These are phyloP conservation scores for Pulveroboletus sp. DNA, from an alignment of 768 basidiomycete species.

Conservation along the genomic window DNA sequence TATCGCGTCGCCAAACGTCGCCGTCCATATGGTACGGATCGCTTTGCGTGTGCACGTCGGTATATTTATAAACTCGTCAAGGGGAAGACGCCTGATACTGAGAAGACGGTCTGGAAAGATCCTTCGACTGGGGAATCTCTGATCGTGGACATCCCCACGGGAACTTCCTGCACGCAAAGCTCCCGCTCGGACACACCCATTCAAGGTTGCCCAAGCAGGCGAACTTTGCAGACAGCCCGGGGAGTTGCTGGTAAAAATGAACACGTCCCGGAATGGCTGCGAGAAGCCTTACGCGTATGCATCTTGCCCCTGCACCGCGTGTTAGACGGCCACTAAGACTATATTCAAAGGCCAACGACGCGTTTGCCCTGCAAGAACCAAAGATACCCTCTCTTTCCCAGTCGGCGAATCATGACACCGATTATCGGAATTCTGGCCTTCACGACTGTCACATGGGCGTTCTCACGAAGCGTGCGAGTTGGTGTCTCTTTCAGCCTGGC, in stretches of 20 bases:
- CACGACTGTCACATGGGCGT: conserved; percentile 13
- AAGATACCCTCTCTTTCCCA: conserved; percentile 40
- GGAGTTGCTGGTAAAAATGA: conserved; percentile 7
- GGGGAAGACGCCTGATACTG: conserved; percentile 27
- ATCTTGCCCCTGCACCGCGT: conserved; percentile 11
- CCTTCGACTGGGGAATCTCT: conserved; percentile 57
- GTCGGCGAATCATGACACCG: conserved; percentile 9
- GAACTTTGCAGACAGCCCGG: conserved; percentile 11
- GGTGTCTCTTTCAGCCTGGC: conserved; percentile 9
- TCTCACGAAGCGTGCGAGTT: conserved; percentile 5
- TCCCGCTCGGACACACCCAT: conserved; percentile 12
- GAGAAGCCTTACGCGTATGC: conserved; percentile 54
- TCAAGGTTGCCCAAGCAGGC: conserved; percentile 9
- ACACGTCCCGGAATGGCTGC: conserved; percentile 61
- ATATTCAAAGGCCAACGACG: conserved; percentile 47
- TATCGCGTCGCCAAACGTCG: conserved; percentile 5
- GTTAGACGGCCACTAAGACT: conserved; percentile 7
- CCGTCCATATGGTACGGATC: conserved; percentile 21
- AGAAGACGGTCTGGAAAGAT: conserved; percentile 54
- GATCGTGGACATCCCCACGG: conserved; percentile 64
- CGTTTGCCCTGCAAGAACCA: conserved; percentile 49
- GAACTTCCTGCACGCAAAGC: conserved; percentile 53
- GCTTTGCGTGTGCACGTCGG: conserved; percentile 3
- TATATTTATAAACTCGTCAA: conserved; percentile 13
- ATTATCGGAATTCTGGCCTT: conserved; percentile 7